These are phyloP conservation scores for Cladorrhinum samala DNA, from an alignment of 495 filamentous ascomycete genomes.

Conservation along the genomic window DNA sequence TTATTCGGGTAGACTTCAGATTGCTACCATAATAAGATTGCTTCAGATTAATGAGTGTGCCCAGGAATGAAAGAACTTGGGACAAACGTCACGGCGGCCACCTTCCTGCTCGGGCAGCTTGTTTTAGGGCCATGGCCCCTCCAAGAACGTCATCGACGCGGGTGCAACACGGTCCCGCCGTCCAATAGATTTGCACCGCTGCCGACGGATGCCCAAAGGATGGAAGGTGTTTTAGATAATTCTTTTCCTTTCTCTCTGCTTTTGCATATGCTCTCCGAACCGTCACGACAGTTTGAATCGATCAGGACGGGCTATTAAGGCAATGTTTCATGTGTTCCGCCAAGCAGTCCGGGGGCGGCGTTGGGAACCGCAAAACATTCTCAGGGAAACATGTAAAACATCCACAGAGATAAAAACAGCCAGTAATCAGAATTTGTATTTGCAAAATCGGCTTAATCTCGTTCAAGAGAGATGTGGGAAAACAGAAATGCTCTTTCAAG, in stretches of 20 bases:
- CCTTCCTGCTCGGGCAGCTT: not conserved
- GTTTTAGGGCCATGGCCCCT: not conserved
- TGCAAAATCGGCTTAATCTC: too few species aligned
- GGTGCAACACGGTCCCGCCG: not conserved
- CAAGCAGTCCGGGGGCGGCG: not conserved
- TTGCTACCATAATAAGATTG: too few species aligned
- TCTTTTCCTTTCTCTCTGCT: not conserved
- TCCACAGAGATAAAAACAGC: too few species aligned
- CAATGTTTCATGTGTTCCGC: too few species aligned
- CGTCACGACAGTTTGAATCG: not conserved
- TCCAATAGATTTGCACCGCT: not conserved
- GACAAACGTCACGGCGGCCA: not conserved
- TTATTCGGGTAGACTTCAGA: too few species aligned
- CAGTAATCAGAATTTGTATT: too few species aligned
- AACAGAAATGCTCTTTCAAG: too few species aligned
- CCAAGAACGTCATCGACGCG: constrained; percentile 18
- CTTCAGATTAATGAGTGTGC: too few species aligned
- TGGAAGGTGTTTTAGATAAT: not conserved
- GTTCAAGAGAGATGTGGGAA: too few species aligned
- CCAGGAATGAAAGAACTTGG: too few species aligned
- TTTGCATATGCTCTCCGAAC: not conserved
- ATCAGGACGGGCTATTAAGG: too few species aligned
- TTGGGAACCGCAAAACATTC: not conserved
- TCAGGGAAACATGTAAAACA: not conserved
- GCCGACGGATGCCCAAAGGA: not conserved